Conservation (phyloP, 352 stramenopile species). For the Phytophthora constricta region DNA sequence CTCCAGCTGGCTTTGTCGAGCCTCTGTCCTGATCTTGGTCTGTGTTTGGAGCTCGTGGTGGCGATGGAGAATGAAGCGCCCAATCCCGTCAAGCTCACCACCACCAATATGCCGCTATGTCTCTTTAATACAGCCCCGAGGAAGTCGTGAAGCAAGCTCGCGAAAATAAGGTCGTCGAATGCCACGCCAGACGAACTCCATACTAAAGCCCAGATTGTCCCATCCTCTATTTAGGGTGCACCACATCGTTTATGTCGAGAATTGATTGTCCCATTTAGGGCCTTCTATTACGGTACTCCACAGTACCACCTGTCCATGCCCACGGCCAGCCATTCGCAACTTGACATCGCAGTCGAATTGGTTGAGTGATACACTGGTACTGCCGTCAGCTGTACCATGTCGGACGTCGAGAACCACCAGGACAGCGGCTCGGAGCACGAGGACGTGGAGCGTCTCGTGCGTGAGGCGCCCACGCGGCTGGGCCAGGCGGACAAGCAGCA, state of each 20-base stretch:
- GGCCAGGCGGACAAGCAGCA: slow-evolving; percentile 37
- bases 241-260: neutral
- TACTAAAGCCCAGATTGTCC: too few relatives aligned
- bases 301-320: slow-evolving; percentile 1
- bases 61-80: too few relatives aligned
- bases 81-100: too few relatives aligned
- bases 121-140: too few relatives aligned
- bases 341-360: too few relatives aligned
- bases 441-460: slow-evolving; percentile 62
- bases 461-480: slow-evolving; percentile 65
- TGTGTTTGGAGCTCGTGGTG: slow-evolving; percentile 2
- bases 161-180: slow-evolving; percentile 2
- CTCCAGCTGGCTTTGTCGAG: slow-evolving; percentile 21
- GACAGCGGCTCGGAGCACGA: slow-evolving; percentile 68
- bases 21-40: slow-evolving; percentile 8
- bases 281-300: neutral
- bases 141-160: too few relatives aligned
- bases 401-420: slow-evolving; percentile 45
- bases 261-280: neutral
- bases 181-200: too few relatives aligned
- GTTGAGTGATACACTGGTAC: slow-evolving; percentile 5
- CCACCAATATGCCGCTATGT: too few relatives aligned
- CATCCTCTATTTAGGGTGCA: too few relatives aligned
- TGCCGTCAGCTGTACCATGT: slow-evolving; percentile 15
- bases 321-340: slow-evolving; percentile 33